Conservation (phyloP, 371 early-diverging fungal species). For the Synchytrium microbalum region DNA sequence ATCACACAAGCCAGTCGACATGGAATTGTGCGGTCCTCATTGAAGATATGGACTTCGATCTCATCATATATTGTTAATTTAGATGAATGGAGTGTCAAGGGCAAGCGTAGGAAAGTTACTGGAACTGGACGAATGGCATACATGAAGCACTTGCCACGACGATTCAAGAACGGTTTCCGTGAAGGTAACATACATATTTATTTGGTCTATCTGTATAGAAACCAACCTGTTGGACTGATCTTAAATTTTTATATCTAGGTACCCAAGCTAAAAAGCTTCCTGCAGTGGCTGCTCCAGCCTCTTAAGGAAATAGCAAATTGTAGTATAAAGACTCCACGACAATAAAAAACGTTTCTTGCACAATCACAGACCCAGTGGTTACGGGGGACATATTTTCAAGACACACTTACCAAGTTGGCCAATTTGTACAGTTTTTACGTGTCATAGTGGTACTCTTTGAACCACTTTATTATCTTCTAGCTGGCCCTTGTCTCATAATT, state of each 20-base stretch:
- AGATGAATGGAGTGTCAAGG: slow-evolving; percentile 96
- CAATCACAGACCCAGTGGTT: too few relatives aligned
- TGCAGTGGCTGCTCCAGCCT: background rate
- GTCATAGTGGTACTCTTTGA: too few relatives aligned
- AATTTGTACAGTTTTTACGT: too few relatives aligned
- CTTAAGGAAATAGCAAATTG: too few relatives aligned
- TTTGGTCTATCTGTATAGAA: too few relatives aligned
- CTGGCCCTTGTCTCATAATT: too few relatives aligned
- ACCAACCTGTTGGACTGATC: background rate
- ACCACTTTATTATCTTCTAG: too few relatives aligned
- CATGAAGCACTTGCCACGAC: slow-evolving; percentile 84
- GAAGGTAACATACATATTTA: slow-evolving; percentile 23
- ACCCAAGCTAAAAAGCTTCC: background rate
- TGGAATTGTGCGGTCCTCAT: background rate
- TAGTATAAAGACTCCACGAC: too few relatives aligned
- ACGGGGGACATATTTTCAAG: too few relatives aligned
- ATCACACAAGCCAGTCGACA: background rate
- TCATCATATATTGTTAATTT: slow-evolving; percentile 4
- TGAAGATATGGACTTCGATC: slow-evolving; percentile 5
- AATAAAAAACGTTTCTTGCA: too few relatives aligned
- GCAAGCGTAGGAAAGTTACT: slow-evolving; percentile 94
- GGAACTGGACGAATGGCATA: slow-evolving; percentile 98
- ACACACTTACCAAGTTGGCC: too few relatives aligned
- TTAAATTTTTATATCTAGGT: background rate
- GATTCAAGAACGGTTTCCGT: slow-evolving; percentile 96